phyloP scores from a whole-genome alignment of 495 filamentous ascomycete genomes.

The Lasiosphaeris hirsuta region DNA sequence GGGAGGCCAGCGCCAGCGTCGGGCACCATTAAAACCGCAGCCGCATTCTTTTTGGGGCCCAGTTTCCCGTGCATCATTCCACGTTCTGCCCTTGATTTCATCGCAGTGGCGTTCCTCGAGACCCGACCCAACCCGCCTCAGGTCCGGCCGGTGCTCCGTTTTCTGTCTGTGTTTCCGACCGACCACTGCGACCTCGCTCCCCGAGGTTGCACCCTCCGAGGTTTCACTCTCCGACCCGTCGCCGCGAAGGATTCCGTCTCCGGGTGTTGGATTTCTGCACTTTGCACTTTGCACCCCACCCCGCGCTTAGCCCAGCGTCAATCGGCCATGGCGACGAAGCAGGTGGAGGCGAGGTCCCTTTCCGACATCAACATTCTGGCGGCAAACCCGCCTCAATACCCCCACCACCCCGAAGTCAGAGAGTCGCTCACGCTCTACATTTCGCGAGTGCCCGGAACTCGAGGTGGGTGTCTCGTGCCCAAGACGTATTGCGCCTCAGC shows the following conservation, averaged over 20 bases:
- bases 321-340: slow-evolving; percentile 19
- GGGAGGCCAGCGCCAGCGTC: neutral
- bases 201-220: neutral
- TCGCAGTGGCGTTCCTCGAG: too few relatives aligned
- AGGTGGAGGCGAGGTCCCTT: slow-evolving; percentile 74
- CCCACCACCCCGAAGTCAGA: slow-evolving; percentile 62
- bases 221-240: neutral
- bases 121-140: too few relatives aligned
- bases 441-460: slow-evolving; percentile 83
- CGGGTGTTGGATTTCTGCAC: neutral
- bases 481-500: slow-evolving; percentile 13
- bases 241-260: too few relatives aligned
- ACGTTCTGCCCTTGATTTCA: too few relatives aligned
- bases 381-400: slow-evolving; percentile 80
- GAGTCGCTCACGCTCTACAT: slow-evolving; percentile 82
- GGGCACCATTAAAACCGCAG: neutral
- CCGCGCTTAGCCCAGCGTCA: neutral
- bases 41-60: too few relatives aligned
- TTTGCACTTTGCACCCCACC: neutral
- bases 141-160: too few relatives aligned
- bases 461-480: slow-evolving; percentile 55
- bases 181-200: too few relatives aligned
- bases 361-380: slow-evolving; percentile 76
- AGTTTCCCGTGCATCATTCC: too few relatives aligned
- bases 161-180: too few relatives aligned